Base-by-base conservation (phyloP, 176 grass and related monocot genomes). In the Triticum dicoccoides region DNA sequence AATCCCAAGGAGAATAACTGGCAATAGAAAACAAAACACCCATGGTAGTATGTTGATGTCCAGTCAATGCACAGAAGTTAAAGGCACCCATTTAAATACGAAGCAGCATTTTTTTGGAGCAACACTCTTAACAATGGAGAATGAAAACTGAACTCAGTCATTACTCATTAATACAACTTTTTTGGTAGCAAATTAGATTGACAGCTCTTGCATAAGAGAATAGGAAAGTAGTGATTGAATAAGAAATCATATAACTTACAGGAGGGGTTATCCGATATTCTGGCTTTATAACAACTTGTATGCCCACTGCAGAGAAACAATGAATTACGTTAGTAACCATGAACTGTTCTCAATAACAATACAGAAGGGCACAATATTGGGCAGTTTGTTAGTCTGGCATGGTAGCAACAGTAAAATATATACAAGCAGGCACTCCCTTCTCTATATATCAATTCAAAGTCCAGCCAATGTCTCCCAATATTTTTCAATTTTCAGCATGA, bases 231-330 rank as follows among this genome's bases (percentile, higher is more conserved):
- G 14, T 37, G 71, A 35, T 30, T 23, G 54, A 23, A 33, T 76
- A 59, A 61, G 6, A 80, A 69, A 51, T 5, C 11, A 23, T 74
- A 86, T 70, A 8, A 91, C 93, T 95, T 86, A 98, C 96, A 76
- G 93, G 93, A 81, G 95, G 90, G 4, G 86, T 86, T 68, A 98
- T 98, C 54, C 86, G 88, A 78, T 95, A 98, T 79, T 93, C 93
- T 34, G 96, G 96, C 78, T 95, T 98, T 89, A 98, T 95, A 41
- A 51, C 32, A 78, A 98, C 91, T 76, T 88, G 91, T 86, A 98
- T 95, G 49, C 93, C 93, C 12, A 95, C 83, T 87, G 86, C 86
- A 90, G 73, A 20, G 32, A 30, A 85, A 89, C 30, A 83, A 62
- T 4, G 51, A 49, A 85, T 6, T 69, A 66, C 69, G 17, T 44